A percentile compares a stretch with the other conserved stretches of the same genome.
These are phyloP conservation scores for Aegilops speltoides DNA, from an alignment of 176 grass and related monocot species.

Conservation along the genomic window DNA sequence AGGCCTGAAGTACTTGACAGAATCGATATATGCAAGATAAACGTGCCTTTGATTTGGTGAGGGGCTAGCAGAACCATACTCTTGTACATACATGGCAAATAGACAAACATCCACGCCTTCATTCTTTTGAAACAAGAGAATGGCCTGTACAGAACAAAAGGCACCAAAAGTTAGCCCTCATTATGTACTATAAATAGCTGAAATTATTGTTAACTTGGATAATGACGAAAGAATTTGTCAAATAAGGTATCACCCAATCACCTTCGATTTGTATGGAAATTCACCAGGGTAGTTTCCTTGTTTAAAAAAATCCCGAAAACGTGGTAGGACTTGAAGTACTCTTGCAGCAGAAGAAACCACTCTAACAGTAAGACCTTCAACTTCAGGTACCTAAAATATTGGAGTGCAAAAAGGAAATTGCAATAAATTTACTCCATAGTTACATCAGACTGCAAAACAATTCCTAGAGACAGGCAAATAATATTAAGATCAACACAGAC, in stretches of 20 bases:
- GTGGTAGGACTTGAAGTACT: constrained; percentile 62
- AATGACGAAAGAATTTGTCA: constrained; percentile 8
- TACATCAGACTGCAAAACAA: constrained; percentile 21
- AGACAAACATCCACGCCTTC: constrained; percentile 92
- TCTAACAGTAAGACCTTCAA: constrained; percentile 85
- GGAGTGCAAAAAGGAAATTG: constrained; percentile 19
- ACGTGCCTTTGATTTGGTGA: constrained; percentile 79
- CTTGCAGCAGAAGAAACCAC: constrained; percentile 83
- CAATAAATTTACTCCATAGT: constrained; percentile 22
- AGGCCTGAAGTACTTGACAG: constrained; percentile 91
- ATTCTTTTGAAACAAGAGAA: constrained; percentile 95
- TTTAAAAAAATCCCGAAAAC: constrained; percentile 71
- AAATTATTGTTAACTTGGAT: neutral
- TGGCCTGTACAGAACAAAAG: constrained; percentile 61
- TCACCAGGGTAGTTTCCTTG: constrained; percentile 71
- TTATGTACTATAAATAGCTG: constrained; percentile 5
- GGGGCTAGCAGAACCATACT: constrained; percentile 77
- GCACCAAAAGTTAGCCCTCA: neutral
- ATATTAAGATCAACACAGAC: neutral
- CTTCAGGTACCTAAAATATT: constrained; percentile 65
- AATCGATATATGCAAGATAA: constrained; percentile 98
- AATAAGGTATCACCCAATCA: constrained; percentile 20
- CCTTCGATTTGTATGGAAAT: constrained; percentile 98
- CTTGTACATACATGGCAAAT: constrained; percentile 99
- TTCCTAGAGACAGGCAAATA: constrained; percentile 1